Base-by-base conservation (phyloP, 495 filamentous ascomycete species). In the Aspergillus indologenus region DNA sequence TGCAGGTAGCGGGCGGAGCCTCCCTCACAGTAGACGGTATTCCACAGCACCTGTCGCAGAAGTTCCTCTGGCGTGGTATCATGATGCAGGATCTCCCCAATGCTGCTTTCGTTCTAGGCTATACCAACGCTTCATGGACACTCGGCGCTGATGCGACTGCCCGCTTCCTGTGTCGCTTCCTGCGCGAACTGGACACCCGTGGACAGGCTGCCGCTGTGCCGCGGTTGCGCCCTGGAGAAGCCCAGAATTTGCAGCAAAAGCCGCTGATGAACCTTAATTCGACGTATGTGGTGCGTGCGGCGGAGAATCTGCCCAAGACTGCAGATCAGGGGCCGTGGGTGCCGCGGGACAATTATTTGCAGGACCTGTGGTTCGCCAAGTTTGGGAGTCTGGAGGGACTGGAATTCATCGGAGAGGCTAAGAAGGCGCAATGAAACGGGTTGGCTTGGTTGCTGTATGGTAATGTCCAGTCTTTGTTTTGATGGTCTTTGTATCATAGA, bases 11-110 rank as follows among this genome's bases (percentile, higher is more conserved):
- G 0, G 81, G 81, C 21, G 75, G 77, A 6, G 71, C 83, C 4
- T 53, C 61, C 0, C 53, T 88, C 15, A 64, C 65, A 3, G 82
- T 90, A 0, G 83, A 90, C 64, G 82, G 79, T n/a, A 57, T 75
- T 20, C 74, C 74, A 19, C 53, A 85, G 31, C 65, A 82, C 5
- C 60, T 80, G 44, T 59, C 65, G 9, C 68, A 76, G 3, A 79
- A 80, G 58, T 77, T 74, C 61, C 59, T 86, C 23, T 87, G 85
- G 84, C 80, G 83, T 56, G 79, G 82, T 1, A 65, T 79, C 14
- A 86, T 88, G 84, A 47, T 87, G 45, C 72, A 85, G 61, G 82
- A 82, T 57, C 55, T 88, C 0, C 84, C 84, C 1, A 88, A 88
- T 57, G 67, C 79, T 19, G 65, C 75, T 2, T 76, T 83, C 56